These are phyloP conservation scores for Inonotus obliquus DNA, from an alignment of 1,284 basidiomycete species.

Conservation along the genomic window DNA sequence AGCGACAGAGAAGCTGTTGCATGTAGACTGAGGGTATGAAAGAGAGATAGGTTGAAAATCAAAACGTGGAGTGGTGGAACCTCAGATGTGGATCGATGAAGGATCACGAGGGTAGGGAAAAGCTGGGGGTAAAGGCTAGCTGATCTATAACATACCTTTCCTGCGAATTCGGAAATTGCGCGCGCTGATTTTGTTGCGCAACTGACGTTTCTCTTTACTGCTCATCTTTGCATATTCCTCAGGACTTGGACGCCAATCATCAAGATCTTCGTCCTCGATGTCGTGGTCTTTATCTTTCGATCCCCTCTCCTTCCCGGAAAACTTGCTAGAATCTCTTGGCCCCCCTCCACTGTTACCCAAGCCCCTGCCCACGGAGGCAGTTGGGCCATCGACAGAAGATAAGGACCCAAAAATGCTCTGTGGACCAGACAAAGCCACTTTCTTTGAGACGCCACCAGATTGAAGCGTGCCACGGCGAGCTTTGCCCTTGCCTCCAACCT, in stretches of 20 bases:
- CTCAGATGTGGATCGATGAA: neutral
- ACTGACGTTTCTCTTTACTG: conserved; percentile 93
- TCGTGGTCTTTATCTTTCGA: conserved; percentile 28
- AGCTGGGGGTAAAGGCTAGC: neutral
- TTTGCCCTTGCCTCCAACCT: conserved; percentile 58
- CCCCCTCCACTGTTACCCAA: neutral
- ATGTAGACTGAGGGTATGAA: neutral
- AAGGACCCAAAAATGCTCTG: conserved; percentile 34
- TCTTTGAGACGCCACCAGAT: conserved; percentile 68
- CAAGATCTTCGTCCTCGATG: conserved; percentile 39
- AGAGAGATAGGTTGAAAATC: neutral
- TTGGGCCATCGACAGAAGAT: conserved; percentile 16
- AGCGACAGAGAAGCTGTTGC: neutral
- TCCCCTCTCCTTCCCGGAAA: conserved; percentile 20
- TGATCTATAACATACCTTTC: conserved; percentile 61
- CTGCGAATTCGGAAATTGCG: conserved; percentile 90
- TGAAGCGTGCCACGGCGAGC: conserved; percentile 65
- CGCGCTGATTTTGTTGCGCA: conserved; percentile 95
- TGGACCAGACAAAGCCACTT: conserved; percentile 28
- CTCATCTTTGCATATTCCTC: conserved; percentile 96
- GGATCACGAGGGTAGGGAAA: neutral
- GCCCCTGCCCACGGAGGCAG: conserved; percentile 22
- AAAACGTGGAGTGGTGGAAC: neutral
- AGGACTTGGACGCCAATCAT: conserved; percentile 79
- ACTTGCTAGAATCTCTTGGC: neutral